Conservation (phyloP, 1,284 basidiomycete genomes). For the Tausonia pullulans region DNA sequence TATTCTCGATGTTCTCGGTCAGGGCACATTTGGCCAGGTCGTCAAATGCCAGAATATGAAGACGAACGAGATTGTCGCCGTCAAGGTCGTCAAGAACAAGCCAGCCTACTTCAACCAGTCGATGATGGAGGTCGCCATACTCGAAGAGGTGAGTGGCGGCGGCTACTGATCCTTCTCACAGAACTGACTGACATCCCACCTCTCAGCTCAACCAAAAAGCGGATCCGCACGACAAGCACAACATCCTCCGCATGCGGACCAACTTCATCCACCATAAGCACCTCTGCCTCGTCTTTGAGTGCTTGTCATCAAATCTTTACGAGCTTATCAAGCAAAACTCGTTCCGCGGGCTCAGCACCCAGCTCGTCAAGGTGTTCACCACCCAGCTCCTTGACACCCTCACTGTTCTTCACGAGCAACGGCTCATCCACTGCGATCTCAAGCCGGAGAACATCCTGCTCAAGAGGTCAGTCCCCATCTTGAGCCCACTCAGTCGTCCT, state of each 20-base stretch:
- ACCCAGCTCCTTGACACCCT: conserved; percentile 87
- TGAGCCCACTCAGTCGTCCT: background rate
- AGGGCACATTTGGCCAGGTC: conserved; percentile 98
- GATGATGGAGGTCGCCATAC: conserved; percentile 99
- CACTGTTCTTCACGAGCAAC: conserved; percentile 84
- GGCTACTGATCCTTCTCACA: background rate
- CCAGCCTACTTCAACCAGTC: conserved; percentile 98
- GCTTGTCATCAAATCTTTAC: conserved; percentile 94
- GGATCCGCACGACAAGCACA: conserved; percentile 89
- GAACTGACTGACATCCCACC: background rate
- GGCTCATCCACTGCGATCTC: conserved; percentile 93
- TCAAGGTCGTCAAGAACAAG: conserved; percentile 99
- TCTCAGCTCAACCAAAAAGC: conserved; percentile 76
- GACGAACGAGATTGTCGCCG: conserved; percentile 94
- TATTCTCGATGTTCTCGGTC: conserved; percentile 93
- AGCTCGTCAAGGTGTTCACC: conserved; percentile 96
- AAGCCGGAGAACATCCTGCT: conserved; percentile 95
- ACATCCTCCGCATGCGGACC: conserved; percentile 88
- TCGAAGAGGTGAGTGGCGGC: conserved; percentile 63
- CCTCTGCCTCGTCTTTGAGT: conserved; percentile 93
- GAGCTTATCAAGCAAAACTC: conserved; percentile 99
- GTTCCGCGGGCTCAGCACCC: conserved; percentile 92
- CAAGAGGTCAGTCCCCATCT: conserved; percentile 37
- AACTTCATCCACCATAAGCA: conserved; percentile 96
- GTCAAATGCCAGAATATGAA: conserved; percentile 99